phyloP scores from a whole-genome alignment of 768 basidiomycete species.

The Mycena epipterygia region DNA sequence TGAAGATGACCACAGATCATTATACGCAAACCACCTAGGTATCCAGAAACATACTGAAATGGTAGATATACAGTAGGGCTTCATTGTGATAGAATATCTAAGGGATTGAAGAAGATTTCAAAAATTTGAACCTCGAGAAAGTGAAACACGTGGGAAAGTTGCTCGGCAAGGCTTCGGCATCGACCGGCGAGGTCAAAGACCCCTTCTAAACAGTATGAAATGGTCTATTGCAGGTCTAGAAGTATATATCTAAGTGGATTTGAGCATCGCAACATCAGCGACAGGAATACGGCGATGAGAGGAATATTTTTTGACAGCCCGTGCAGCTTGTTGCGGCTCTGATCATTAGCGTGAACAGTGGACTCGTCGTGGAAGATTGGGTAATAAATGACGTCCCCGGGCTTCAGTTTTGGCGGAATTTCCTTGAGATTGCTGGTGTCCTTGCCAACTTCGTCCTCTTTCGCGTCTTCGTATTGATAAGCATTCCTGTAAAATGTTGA shows the following conservation, averaged over 20 bases:
- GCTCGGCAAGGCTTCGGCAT: conserved; percentile 8
- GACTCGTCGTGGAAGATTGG: conserved; percentile 41
- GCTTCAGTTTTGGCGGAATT: conserved; percentile 30
- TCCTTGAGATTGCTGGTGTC: conserved; percentile 5
- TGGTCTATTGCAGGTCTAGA: background rate
- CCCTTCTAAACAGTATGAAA: background rate
- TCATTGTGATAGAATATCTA: conserved; percentile 13
- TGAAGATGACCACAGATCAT: conserved; percentile 24
- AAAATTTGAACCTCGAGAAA: conserved; percentile 7
- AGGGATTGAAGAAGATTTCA: conserved; percentile 17
- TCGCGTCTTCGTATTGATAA: conserved; percentile 22
- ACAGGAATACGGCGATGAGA: conserved; percentile 41
- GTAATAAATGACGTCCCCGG: conserved; percentile 32
- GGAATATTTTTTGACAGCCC: conserved; percentile 42
- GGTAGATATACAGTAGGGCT: conserved; percentile 9
- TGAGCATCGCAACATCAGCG: conserved; percentile 10
- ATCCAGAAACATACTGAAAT: conserved; percentile 1
- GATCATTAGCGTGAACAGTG: conserved; percentile 41
- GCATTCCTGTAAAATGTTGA: background rate
- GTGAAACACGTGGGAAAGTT: conserved; percentile 23
- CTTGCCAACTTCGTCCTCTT: background rate
- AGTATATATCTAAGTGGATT: background rate
- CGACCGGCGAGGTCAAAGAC: background rate
- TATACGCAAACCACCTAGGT: background rate
- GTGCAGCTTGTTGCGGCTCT: conserved; percentile 37